Conservation (phyloP, 805 yeast species). For the Candida sithepensis region DNA sequence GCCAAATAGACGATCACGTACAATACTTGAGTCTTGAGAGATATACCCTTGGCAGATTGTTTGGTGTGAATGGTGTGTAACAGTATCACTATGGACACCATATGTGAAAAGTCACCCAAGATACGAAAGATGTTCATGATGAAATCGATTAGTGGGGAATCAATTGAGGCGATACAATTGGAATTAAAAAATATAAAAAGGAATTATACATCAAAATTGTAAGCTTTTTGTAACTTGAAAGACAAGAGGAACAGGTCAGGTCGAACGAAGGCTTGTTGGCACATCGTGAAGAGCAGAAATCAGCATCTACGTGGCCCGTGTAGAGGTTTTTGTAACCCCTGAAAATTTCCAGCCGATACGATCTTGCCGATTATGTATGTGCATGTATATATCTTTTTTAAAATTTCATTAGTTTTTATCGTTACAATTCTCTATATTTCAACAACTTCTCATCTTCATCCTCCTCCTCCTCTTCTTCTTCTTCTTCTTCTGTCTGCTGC, state of each 20-base stretch:
- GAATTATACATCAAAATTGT: no score
- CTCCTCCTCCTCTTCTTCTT: conserved; percentile 12
- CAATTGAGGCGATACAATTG: background rate
- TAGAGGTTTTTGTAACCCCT: no score
- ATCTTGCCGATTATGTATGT: background rate
- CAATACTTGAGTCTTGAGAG: conserved; percentile 81
- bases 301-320: no score
- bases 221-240: no score
- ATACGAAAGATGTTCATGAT: conserved; percentile 43
- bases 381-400: background rate
- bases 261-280: no score
- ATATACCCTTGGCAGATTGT: conserved; percentile 74
- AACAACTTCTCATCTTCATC: conserved; percentile 15
- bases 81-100: conserved; percentile 73
- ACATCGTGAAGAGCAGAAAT: no score
- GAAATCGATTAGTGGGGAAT: no score
- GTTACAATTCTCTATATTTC: conserved; percentile 19
- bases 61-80: conserved; percentile 64
- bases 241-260: no score
- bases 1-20: conserved; percentile 71
- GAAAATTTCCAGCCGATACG: no score
- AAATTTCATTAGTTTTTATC: background rate
- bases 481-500: conserved; percentile 12
- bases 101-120: conserved; percentile 71
- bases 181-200: background rate